A percentile compares a stretch with the other conserved stretches of the same genome.
Evolutionary conservation across 257 asterid species (phyloP).

Genomic region (Paraleonurus japonicus): DNA sequence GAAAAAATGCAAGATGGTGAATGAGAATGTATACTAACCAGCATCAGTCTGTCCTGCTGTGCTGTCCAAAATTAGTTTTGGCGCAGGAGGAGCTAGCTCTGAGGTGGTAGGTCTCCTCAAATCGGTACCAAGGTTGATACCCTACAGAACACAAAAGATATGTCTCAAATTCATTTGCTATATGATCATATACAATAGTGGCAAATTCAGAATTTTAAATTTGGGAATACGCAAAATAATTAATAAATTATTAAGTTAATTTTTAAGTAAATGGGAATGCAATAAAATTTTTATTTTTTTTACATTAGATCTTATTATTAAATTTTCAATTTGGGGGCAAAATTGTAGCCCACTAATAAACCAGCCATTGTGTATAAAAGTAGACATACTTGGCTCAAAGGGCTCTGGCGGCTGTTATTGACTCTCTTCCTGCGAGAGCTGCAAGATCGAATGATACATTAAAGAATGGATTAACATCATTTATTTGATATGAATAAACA

Average conservation of each 20-base stretch:
- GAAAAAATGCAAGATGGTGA: slow-evolving; percentile 14
- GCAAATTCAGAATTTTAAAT: too few relatives aligned
- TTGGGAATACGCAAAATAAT: too few relatives aligned
- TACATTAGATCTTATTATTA: too few relatives aligned
- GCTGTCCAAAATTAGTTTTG: slow-evolving; percentile 3
- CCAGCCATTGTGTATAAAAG: not conserved
- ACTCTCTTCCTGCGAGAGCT: slow-evolving; percentile 29
- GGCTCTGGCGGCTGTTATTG: slow-evolving; percentile 16
- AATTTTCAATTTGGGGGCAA: too few relatives aligned
- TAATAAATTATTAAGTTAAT: too few relatives aligned
- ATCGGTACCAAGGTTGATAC: slow-evolving; percentile 14
- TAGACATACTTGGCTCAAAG: slow-evolving; percentile 26
- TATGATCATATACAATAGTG: not conserved
- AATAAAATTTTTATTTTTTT: too few relatives aligned
- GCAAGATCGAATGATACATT: slow-evolving; percentile 24
- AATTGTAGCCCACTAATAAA: not conserved
- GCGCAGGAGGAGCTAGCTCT: slow-evolving; percentile 23
- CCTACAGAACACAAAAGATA: slow-evolving; percentile 29
- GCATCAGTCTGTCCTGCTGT: slow-evolving; percentile 1
- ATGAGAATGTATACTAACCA: slow-evolving; percentile 30
- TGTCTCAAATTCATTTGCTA: slow-evolving; percentile 2
- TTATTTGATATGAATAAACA: not conserved
- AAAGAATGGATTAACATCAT: slow-evolving; percentile 16
- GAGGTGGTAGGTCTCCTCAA: slow-evolving; percentile 14
- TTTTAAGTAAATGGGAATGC: too few relatives aligned